Evolutionary conservation across 192 early-diverging fungal genomes (phyloP), one percentile per base, ranked within the genome.

Genomic region (Cladochytrium replicatum): DNA sequence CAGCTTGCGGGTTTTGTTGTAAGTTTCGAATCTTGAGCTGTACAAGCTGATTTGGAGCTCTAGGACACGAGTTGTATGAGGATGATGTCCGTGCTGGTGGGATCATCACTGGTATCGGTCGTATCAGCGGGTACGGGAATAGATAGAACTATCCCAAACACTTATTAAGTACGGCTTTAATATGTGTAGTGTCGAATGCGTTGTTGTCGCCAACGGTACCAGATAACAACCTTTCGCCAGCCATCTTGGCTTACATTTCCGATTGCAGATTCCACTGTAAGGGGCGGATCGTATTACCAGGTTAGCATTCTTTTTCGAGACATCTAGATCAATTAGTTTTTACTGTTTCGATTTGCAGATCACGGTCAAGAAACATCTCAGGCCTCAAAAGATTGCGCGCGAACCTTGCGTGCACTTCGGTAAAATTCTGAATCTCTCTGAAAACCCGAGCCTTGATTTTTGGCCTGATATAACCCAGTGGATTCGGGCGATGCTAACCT

Each of bases 231-330:
- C n/a, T n/a, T n/a, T n/a, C n/a, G n/a, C n/a, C n/a, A n/a, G n/a
- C n/a, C n/a, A n/a, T n/a, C n/a, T n/a, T n/a, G n/a, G n/a, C n/a
- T n/a, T n/a, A 0, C 25, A 9, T 41, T 23, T n/a, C n/a, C 11
- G 13, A 32, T 21, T 19, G 6, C 42, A 65, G 91, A 97, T 64
- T 84, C 90, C 2, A 97, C 94, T 0, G 94, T 97, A 46, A 97
- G 95, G 71, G 94, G 94, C 58, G 94, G 94, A 46, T 85, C 90
- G 34, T 97, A 97, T 70, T 97, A 90, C 55, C 94, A 91, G 50
- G 80, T 83, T 40, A 19, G 53, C 13, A 27, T 17, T n/a, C n/a
- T n/a, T 29, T 37, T 32, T 1, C 6, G 15, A 42, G 15, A 38
- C 40, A 22, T n/a, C n/a, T n/a, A n/a, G n/a, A n/a, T n/a, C n/a